A percentile compares a stretch with the other conserved stretches of the same genome.
phyloP scores from a whole-genome alignment of 2,329 filamentous ascomycete genomes.

The Apiospora rasikravindrae region DNA sequence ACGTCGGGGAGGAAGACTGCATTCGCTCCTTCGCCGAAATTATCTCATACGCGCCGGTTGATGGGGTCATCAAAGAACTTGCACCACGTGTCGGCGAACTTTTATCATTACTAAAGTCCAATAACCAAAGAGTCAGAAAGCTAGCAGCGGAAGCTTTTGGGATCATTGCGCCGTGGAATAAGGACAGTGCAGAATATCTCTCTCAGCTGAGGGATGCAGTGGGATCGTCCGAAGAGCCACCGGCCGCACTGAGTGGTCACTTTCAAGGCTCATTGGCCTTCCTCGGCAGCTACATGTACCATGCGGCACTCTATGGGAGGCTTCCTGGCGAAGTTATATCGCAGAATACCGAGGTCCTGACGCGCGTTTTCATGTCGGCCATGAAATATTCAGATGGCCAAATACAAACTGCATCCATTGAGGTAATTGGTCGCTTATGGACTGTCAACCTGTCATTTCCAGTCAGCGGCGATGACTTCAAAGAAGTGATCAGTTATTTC shows the following conservation, averaged over 20 bases:
- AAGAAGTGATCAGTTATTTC: slow-evolving; percentile 47
- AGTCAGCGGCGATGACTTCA: slow-evolving; percentile 49
- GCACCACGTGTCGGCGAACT: slow-evolving; percentile 57
- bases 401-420: slow-evolving; percentile 35
- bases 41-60: slow-evolving; percentile 37
- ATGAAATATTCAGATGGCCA: slow-evolving; percentile 29
- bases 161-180: slow-evolving; percentile 73
- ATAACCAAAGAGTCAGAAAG: slow-evolving; percentile 70
- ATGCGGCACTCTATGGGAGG: slow-evolving; percentile 34
- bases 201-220: slow-evolving; percentile 38
- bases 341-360: slow-evolving; percentile 34
- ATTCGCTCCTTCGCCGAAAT: slow-evolving; percentile 36
- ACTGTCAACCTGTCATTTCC: slow-evolving; percentile 36
- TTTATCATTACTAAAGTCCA: slow-evolving; percentile 68
- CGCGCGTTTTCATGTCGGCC: slow-evolving; percentile 26
- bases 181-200: slow-evolving; percentile 47
- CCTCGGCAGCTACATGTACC: slow-evolving; percentile 36
- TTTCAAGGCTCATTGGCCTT: slow-evolving; percentile 39
- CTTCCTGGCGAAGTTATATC: slow-evolving; percentile 25
- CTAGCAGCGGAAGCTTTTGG: slow-evolving; percentile 75
- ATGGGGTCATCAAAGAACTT: slow-evolving; percentile 41
- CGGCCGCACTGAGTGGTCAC: slow-evolving; percentile 35
- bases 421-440: slow-evolving; percentile 40
- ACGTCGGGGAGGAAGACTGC: slow-evolving; percentile 41
- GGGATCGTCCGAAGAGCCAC: slow-evolving; percentile 31